Evolutionary conservation across 1,139 yeast species (phyloP).

Genomic region (Kluyveromyces sp.): DNA sequence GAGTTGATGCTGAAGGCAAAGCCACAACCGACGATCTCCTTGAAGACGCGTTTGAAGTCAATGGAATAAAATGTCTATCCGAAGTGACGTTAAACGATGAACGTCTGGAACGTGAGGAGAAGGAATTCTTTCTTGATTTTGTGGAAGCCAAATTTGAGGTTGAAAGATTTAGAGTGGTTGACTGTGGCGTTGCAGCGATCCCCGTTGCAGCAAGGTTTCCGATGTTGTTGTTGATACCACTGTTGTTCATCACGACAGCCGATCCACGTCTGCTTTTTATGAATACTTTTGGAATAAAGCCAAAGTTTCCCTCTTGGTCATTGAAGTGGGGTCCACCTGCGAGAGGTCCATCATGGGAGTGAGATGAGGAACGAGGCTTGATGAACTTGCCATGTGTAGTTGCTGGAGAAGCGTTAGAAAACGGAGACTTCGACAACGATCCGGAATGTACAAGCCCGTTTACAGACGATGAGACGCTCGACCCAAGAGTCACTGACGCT

Average conservation of each 20-base stretch:
- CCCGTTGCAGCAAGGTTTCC: too few relatives aligned
- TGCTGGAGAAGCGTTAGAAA: constrained; percentile 6
- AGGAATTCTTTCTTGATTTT: constrained; percentile 29
- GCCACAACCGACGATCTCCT: constrained; percentile 25
- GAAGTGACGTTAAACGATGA: constrained; percentile 25
- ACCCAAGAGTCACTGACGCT: not conserved
- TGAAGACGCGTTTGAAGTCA: constrained; percentile 14
- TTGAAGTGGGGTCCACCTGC: not conserved
- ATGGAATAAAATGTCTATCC: constrained; percentile 5
- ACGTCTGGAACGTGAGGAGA: constrained; percentile 26
- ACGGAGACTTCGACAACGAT: constrained; percentile 5
- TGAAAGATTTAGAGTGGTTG: constrained; percentile 4
- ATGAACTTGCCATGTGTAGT: constrained; percentile 14
- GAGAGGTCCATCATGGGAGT: constrained; percentile 10
- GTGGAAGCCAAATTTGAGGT: constrained; percentile 15
- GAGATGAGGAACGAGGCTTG: constrained; percentile 27
- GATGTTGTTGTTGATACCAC: too few relatives aligned
- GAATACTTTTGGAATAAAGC: constrained; percentile 29
- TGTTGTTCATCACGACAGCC: constrained; percentile 8
- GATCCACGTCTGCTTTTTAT: constrained; percentile 30
- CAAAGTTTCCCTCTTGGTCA: constrained; percentile 26
- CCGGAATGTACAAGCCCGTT: constrained; percentile 1
- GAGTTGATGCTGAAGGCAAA: constrained; percentile 18
- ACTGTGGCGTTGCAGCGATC: too few relatives aligned
- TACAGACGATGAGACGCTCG: not conserved